These are phyloP conservation scores for Cordyceps cicadae DNA, from an alignment of 2,329 filamentous ascomycete species.

Conservation along the genomic window DNA sequence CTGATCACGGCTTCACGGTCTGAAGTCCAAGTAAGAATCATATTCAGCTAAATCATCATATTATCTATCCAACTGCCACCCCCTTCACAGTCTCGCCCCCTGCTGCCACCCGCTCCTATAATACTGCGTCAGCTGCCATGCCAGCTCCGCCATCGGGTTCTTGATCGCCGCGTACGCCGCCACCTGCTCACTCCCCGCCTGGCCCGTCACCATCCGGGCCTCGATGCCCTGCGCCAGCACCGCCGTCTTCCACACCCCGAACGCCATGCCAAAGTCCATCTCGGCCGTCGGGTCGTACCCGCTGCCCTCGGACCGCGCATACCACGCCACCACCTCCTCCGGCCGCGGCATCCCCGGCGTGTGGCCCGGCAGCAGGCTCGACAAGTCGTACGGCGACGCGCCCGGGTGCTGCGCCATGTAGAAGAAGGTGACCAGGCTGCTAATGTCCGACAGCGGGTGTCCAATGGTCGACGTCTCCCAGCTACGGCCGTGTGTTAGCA, in stretches of 20 bases:
- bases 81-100: slow-evolving; percentile 21
- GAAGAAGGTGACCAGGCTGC: slow-evolving; percentile 49
- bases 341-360: slow-evolving; percentile 54
- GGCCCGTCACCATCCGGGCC: slow-evolving; percentile 71
- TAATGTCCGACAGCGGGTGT: slow-evolving; percentile 75
- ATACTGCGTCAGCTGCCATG: slow-evolving; percentile 63
- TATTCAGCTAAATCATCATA: neutral
- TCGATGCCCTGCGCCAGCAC: slow-evolving; percentile 81
- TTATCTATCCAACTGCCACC: neutral
- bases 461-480: slow-evolving; percentile 94
- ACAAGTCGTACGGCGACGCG: slow-evolving; percentile 4
- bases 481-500: slow-evolving; percentile 23
- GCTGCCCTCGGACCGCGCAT: slow-evolving; percentile 33
- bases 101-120: slow-evolving; percentile 20
- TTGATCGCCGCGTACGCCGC: slow-evolving; percentile 62
- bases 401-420: slow-evolving; percentile 9
- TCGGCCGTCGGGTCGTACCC: slow-evolving; percentile 63
- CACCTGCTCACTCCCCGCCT: slow-evolving; percentile 83
- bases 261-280: slow-evolving; percentile 53
- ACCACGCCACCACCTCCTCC: slow-evolving; percentile 34
- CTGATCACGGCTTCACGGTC: too few relatives aligned
- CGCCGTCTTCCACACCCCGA: slow-evolving; percentile 51
- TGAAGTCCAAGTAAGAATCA: neutral
- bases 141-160: slow-evolving; percentile 65
- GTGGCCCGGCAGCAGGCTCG: slow-evolving; percentile 49